Evolutionary conservation across 768 basidiomycete species (phyloP).

Genomic region (Russula lepida): DNA sequence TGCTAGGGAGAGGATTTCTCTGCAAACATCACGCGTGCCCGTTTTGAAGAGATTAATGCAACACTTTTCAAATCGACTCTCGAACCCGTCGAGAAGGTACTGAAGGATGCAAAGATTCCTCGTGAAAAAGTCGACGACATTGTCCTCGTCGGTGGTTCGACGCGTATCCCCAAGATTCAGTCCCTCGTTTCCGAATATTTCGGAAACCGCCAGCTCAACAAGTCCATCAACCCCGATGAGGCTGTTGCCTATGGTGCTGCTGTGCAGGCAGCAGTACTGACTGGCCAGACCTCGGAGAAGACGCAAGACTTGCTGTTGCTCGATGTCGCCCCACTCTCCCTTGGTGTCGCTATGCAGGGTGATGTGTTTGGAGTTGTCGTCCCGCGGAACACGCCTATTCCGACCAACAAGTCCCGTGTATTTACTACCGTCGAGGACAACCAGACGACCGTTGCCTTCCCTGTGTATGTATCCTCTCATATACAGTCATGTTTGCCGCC

Average conservation of each 20-base stretch:
- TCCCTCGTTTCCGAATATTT: conserved; percentile 98
- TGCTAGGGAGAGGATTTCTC: conserved; percentile 91
- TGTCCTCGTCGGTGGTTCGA: conserved; percentile 98
- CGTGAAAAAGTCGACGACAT: conserved; percentile 98
- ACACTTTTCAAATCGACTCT: conserved; percentile 91
- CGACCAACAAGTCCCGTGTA: conserved; percentile 96
- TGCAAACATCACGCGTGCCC: conserved; percentile 96
- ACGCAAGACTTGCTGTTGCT: conserved; percentile 97
- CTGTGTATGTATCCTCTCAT: conserved; percentile 53
- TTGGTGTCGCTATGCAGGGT: conserved; percentile 99
- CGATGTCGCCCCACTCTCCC: conserved; percentile 95
- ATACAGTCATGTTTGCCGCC: neutral
- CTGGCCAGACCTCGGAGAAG: conserved; percentile 97
- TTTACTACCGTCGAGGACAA: conserved; percentile 99
- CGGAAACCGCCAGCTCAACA: conserved; percentile 95
- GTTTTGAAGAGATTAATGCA: conserved; percentile 99
- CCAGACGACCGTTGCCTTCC: conserved; percentile 99
- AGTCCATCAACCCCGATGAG: conserved; percentile 99
- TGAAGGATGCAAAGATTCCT: conserved; percentile 98
- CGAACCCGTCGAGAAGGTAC: conserved; percentile 97
- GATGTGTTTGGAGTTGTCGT: conserved; percentile 99
- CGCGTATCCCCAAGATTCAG: conserved; percentile 99
- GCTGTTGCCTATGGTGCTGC: conserved; percentile 99
- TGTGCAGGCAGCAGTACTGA: conserved; percentile 98
- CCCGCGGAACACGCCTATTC: conserved; percentile 98